These are phyloP conservation scores for Omphalea diandra DNA, from an alignment of 441 rosid genomes.

Conservation along the genomic window DNA sequence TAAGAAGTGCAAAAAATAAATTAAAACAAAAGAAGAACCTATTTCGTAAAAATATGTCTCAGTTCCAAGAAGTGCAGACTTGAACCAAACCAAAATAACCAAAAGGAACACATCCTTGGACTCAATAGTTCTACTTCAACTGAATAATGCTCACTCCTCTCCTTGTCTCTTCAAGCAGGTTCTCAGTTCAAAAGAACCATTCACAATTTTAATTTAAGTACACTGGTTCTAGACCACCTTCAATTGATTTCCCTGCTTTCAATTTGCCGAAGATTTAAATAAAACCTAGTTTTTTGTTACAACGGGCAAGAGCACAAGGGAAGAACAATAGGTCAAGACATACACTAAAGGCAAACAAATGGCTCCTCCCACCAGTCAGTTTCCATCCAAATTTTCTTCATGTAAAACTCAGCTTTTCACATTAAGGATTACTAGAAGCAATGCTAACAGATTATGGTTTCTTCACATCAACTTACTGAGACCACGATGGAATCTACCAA, in stretches of 20 bases:
- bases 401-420: conserved; percentile 25
- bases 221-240: background rate
- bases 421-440: conserved; percentile 30
- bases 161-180: background rate
- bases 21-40: no score
- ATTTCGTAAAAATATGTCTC: no score
- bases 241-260: background rate
- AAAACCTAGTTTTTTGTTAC: background rate
- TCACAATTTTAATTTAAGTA: background rate
- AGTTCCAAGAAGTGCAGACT: no score
- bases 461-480: conserved; percentile 16
- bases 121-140: background rate
- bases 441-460: conserved; percentile 21
- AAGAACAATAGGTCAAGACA: background rate
- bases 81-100: no score
- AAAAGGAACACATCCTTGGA: no score
- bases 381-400: background rate
- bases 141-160: background rate
- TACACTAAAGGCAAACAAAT: background rate
- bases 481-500: conserved; percentile 19
- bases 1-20: no score
- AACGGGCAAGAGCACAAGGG: background rate
- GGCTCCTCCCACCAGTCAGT: conserved; percentile 2
- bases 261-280: background rate
- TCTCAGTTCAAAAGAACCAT: background rate